Base-by-base conservation (phyloP, 1,284 basidiomycete species). In the Trichosporon asahii region DNA sequence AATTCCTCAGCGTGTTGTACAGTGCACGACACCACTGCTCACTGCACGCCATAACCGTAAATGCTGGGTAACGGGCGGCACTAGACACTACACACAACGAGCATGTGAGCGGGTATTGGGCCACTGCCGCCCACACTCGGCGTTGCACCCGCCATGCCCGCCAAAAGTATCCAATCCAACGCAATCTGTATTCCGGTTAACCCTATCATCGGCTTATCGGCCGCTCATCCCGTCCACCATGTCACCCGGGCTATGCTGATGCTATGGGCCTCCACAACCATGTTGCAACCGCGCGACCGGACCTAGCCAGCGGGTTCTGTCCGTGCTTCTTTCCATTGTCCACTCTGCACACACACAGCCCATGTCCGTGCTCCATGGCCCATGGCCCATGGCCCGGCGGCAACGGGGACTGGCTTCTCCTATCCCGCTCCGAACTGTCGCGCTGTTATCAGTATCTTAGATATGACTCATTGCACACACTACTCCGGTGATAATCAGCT, bases 131-230 rank as follows among this genome's bases (percentile, higher is more conserved):
- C n/a, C n/a, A 27, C 21, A 4, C 6, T 18, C 29, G 27, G 29
- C 27, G 57, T 9, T 61, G 57, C 14, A 4, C 29, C 57, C 27
- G 57, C n/a, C n/a, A n/a, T n/a, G n/a, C n/a, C n/a, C n/a, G n/a
- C n/a, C 29, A 27, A 4, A n/a, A 8, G 15, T 31, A 27, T 61
- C 29, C 27, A 61, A 31, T 31, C 57, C 29, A 18, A 2, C 21
- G 7, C 49, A 21, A 21, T 25, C 21, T 53, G 49, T 53, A 53
- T 53, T 25, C 49, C 49, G 49, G 49, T n/a, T 61, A 31, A 29
- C 11, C 57, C 57, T 61, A 61, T 61, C 57, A 61, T 61, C 57
- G 57, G 57, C 57, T 29, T 61, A 61, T 61, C 57, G 57, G 21
- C 29, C 31, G 31, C 31, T 6, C 11, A 33, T 9, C 11, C 31